phyloP scores from a whole-genome alignment of 441 rosid genomes.

The Isatis lusitanica region DNA sequence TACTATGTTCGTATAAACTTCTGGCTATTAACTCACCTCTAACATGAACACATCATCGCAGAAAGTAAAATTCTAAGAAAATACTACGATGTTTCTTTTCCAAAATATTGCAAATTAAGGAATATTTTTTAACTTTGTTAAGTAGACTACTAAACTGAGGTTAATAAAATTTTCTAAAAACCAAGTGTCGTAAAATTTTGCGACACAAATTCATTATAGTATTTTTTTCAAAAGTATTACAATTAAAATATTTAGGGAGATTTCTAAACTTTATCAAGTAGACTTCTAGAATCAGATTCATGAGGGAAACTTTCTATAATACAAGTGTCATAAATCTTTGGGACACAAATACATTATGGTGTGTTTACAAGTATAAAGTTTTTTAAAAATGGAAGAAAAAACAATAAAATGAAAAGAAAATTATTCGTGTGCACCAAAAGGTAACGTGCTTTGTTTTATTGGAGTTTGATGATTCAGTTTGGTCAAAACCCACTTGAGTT shows the following conservation, averaged over 20 bases:
- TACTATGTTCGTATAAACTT: neutral
- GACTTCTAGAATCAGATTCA: neutral
- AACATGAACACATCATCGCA: neutral
- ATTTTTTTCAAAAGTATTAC: neutral
- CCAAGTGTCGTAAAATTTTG: neutral
- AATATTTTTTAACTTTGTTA: neutral
- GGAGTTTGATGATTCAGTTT: constrained; percentile 37
- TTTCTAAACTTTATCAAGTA: neutral
- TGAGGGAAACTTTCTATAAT: neutral
- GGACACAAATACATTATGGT: neutral
- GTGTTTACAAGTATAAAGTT: neutral
- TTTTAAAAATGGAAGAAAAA: constrained; percentile 1
- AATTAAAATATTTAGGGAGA: neutral
- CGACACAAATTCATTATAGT: neutral
- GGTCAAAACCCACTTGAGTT: constrained; percentile 38
- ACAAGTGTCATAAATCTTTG: neutral
- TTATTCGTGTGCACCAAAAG: constrained; percentile 30
- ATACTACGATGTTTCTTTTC: neutral
- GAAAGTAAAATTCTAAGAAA: neutral
- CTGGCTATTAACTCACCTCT: neutral
- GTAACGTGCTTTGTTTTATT: constrained; percentile 29
- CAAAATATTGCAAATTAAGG: too few relatives aligned
- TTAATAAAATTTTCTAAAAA: neutral
- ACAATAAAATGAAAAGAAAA: neutral
- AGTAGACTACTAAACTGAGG: neutral